phyloP scores from a whole-genome alignment of 2,329 filamentous ascomycete genomes.

The Aspergillus ibericus region DNA sequence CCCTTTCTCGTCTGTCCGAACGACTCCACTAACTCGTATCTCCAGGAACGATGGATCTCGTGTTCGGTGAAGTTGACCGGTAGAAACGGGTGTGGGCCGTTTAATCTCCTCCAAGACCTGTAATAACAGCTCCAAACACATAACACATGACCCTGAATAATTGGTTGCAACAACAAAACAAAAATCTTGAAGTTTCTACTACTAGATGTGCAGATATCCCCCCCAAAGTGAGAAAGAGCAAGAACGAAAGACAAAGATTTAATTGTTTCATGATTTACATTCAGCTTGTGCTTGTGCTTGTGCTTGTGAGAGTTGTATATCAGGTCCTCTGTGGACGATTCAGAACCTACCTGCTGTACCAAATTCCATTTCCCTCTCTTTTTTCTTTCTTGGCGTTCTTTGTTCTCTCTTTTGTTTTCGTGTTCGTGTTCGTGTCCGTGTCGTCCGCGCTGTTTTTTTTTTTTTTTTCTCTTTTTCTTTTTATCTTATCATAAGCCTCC shows the following conservation, averaged over 20 bases:
- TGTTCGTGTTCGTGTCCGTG: no score
- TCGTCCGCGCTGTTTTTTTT: no score
- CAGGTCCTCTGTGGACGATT: conserved; percentile 13
- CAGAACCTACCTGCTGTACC: conserved; percentile 17
- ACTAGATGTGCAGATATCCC: conserved; percentile 2
- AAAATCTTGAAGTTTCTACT: not conserved
- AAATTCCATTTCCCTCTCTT: not conserved
- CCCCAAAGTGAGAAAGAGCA: no score
- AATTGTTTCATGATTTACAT: not conserved
- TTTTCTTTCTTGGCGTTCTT: no score
- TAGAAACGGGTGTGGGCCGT: conserved; percentile 32
- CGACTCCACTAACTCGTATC: conserved; percentile 16
- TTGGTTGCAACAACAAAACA: not conserved
- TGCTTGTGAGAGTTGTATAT: conserved; percentile 4
- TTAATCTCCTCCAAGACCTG: conserved; percentile 15
- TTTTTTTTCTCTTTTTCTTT: no score
- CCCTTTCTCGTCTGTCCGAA: no score
- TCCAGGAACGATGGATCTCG: conserved; percentile 72
- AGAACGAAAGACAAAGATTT: not conserved
- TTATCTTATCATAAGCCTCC: no score
- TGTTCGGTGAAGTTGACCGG: conserved; percentile 71
- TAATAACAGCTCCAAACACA: conserved; percentile 14
- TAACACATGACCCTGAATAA: not conserved
- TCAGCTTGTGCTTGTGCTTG: not conserved
- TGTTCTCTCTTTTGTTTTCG: no score